Evolutionary conservation across 2,329 filamentous ascomycete genomes (phyloP).

Genomic region (Arthroderma sp.): DNA sequence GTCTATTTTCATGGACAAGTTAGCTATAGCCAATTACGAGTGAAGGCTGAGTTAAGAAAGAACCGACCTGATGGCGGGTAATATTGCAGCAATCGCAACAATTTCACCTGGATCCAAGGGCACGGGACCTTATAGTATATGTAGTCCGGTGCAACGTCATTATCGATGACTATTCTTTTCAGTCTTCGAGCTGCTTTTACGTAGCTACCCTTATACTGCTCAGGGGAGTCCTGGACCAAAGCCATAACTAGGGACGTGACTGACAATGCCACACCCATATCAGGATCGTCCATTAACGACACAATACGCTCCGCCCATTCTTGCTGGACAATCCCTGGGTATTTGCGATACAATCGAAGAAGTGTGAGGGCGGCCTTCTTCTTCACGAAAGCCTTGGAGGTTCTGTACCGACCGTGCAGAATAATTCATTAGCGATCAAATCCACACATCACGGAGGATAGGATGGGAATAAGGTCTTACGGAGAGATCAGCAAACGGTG

Average conservation of each 20-base stretch:
- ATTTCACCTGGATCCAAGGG: constrained; percentile 94
- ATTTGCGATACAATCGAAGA: constrained; percentile 84
- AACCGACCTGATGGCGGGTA: constrained; percentile 75
- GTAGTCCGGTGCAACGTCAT: constrained; percentile 80
- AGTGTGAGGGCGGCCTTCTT: constrained; percentile 96
- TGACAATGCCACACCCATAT: constrained; percentile 87
- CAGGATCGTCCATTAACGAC: constrained; percentile 93
- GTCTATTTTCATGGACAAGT: constrained; percentile 39
- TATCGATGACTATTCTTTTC: constrained; percentile 81
- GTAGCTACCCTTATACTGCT: constrained; percentile 87
- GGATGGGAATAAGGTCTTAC: constrained; percentile 39
- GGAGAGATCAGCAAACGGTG: constrained; percentile 89
- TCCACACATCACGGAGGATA: background rate
- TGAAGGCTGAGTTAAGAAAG: constrained; percentile 7
- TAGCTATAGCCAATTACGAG: constrained; percentile 3
- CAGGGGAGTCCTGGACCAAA: constrained; percentile 82
- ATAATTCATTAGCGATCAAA: background rate
- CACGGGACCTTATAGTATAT: constrained; percentile 99
- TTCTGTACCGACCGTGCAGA: constrained; percentile 28
- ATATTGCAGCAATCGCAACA: constrained; percentile 83
- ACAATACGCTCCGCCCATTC: constrained; percentile 98
- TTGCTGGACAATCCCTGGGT: constrained; percentile 81
- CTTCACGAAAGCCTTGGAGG: constrained; percentile 95
- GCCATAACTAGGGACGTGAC: constrained; percentile 94
- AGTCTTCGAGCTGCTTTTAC: constrained; percentile 81